Conservation (phyloP, 768 basidiomycete genomes). For the Tylopilus rubrobrunneus region DNA sequence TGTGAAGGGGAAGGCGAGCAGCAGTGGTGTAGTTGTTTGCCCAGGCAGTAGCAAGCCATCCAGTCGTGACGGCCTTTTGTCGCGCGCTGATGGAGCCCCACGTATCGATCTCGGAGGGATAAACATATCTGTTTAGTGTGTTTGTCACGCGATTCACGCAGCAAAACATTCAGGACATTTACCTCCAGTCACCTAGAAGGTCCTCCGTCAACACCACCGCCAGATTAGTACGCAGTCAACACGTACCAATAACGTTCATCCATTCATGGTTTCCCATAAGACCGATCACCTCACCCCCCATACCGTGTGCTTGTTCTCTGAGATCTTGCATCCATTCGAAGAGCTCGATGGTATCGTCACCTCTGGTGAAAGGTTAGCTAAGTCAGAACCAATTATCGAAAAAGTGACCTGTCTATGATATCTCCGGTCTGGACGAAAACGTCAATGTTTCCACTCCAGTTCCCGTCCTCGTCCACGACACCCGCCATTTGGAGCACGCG, state of each 20-base stretch:
- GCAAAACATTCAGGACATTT: conserved; percentile 13
- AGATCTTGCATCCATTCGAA: conserved; percentile 84
- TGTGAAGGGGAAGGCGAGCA: conserved; percentile 77
- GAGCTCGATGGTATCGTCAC: conserved; percentile 84
- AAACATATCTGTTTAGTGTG: conserved; percentile 65
- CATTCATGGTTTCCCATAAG: conserved; percentile 94
- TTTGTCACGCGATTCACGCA: conserved; percentile 5
- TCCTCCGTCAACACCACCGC: conserved; percentile 5
- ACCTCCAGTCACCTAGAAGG: conserved; percentile 80
- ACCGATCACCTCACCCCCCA: conserved; percentile 70
- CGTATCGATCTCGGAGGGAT: conserved; percentile 73
- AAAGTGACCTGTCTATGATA: conserved; percentile 80
- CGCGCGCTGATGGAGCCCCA: conserved; percentile 72
- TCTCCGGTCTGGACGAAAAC: conserved; percentile 95
- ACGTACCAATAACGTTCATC: conserved; percentile 82
- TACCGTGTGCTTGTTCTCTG: conserved; percentile 63
- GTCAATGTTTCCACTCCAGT: conserved; percentile 82
- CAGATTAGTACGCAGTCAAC: not conserved
- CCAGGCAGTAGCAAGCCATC: conserved; percentile 80
- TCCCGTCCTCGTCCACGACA: conserved; percentile 65
- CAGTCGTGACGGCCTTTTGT: conserved; percentile 68
- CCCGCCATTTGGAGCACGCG: conserved; percentile 76
- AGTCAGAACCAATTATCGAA: not conserved
- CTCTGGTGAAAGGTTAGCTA: conserved; percentile 42
- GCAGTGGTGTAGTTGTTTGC: conserved; percentile 80